phyloP scores from a whole-genome alignment of 805 yeast species.

The Spathaspora sp. region DNA sequence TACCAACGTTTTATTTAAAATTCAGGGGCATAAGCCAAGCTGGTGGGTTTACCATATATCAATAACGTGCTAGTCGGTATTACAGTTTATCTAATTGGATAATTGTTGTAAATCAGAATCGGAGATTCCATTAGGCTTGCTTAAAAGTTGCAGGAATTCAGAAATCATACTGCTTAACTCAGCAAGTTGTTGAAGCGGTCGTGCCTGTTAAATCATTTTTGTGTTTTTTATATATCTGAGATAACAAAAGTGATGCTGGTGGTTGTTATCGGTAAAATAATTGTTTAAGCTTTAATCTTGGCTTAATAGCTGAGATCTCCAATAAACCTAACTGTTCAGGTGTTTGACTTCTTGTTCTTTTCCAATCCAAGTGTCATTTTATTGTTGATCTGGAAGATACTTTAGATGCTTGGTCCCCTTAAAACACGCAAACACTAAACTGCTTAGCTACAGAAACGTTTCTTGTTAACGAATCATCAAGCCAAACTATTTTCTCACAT shows the following conservation, averaged over 20 bases:
- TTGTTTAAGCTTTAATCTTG: conserved; percentile 1
- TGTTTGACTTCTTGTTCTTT: neutral
- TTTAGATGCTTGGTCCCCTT: too few species aligned
- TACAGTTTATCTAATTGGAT: neutral
- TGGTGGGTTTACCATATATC: conserved; percentile 5
- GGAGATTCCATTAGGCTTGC: conserved; percentile 1
- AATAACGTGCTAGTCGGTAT: neutral
- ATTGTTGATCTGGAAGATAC: neutral
- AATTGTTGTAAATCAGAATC: conserved; percentile 9
- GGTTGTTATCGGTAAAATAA: neutral
- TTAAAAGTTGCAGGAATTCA: conserved; percentile 6
- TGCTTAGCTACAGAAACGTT: too few species aligned
- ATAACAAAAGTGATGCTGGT: conserved; percentile 6
- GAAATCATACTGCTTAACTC: neutral
- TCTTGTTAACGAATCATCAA: too few species aligned
- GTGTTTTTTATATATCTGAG: conserved; percentile 10
- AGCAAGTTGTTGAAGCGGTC: conserved; percentile 13
- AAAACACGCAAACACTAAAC: too few species aligned
- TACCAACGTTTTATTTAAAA: too few species aligned
- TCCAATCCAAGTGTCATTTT: conserved; percentile 1
- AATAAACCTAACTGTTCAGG: neutral
- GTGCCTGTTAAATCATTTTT: conserved; percentile 8
- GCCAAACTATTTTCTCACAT: too few species aligned
- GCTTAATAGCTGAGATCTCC: neutral
- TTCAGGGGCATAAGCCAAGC: neutral